A percentile compares a stretch with the other conserved stretches of the same genome.
phyloP scores from a whole-genome alignment of 1,284 basidiomycete genomes.

The Cryptococcus jaspeensis region DNA sequence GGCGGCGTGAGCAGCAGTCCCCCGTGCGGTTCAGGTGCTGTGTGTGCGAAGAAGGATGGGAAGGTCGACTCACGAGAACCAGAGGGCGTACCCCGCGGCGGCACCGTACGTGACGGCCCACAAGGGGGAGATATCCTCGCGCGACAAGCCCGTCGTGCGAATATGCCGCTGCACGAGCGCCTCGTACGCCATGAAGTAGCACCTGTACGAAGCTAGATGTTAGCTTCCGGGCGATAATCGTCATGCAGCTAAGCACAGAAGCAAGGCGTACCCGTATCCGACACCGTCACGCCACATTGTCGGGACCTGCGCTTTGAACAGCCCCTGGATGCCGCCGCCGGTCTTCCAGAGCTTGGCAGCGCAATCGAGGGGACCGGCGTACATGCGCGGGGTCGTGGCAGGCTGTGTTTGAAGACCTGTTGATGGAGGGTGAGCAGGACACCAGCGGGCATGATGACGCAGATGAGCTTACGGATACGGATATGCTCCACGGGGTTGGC shows the following conservation, averaged over 20 bases:
- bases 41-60: constrained; percentile 4
- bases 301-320: constrained; percentile 90
- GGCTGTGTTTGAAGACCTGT: constrained; percentile 85
- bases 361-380: constrained; percentile 82
- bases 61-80: constrained; percentile 39
- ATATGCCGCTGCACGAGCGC: constrained; percentile 84
- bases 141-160: constrained; percentile 63
- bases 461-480: constrained; percentile 75
- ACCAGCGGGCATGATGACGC: neutral
- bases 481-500: constrained; percentile 97
- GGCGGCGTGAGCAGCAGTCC: no score
- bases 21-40: neutral
- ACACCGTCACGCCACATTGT: constrained; percentile 83
- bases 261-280: constrained; percentile 63
- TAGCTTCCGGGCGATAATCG: neutral
- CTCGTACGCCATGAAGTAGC: constrained; percentile 93
- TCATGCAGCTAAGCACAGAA: neutral
- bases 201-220: constrained; percentile 28
- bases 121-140: constrained; percentile 72
- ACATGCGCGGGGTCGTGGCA: constrained; percentile 62
- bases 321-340: constrained; percentile 75
- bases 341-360: constrained; percentile 70
- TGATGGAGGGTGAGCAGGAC: neutral
- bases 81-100: constrained; percentile 59
- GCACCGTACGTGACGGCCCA: constrained; percentile 83